Conservation (phyloP, 2,329 filamentous ascomycete genomes). For the Talaromyces albobiverticillius region DNA sequence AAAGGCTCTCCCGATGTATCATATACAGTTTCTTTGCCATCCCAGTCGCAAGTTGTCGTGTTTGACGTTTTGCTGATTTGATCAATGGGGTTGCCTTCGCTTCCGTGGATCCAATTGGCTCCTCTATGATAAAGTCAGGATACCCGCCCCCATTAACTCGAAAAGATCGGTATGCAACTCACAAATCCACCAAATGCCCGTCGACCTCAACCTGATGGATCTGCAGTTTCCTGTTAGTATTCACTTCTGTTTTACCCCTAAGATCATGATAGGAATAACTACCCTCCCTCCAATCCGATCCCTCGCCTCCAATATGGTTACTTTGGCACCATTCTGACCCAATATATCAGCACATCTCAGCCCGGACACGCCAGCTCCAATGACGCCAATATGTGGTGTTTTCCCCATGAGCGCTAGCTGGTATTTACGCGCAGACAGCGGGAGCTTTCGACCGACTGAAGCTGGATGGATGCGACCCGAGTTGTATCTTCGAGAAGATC, state of each 20-base stretch:
- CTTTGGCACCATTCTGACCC: slow-evolving; percentile 52
- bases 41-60: slow-evolving; percentile 51
- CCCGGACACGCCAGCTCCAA: slow-evolving; percentile 61
- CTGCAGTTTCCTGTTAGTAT: slow-evolving; percentile 29
- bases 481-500: background rate
- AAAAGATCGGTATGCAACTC: slow-evolving; percentile 14
- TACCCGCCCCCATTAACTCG: background rate
- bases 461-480: slow-evolving; percentile 8
- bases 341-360: slow-evolving; percentile 59
- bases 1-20: slow-evolving; percentile 46
- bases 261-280: too few species aligned
- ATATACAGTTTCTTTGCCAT: slow-evolving; percentile 50
- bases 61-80: slow-evolving; percentile 53
- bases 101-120: slow-evolving; percentile 65
- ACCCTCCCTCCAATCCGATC: slow-evolving; percentile 59
- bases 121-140: slow-evolving; percentile 42
- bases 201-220: slow-evolving; percentile 48
- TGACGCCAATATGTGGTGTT: slow-evolving; percentile 53
- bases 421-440: slow-evolving; percentile 11
- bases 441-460: slow-evolving; percentile 16
- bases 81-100: slow-evolving; percentile 57
- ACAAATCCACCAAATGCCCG: slow-evolving; percentile 57
- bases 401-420: slow-evolving; percentile 30
- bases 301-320: slow-evolving; percentile 61
- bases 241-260: too few species aligned